phyloP scores from a whole-genome alignment of 139 green algal genomes.

The Spirogloea muscicola region DNA sequence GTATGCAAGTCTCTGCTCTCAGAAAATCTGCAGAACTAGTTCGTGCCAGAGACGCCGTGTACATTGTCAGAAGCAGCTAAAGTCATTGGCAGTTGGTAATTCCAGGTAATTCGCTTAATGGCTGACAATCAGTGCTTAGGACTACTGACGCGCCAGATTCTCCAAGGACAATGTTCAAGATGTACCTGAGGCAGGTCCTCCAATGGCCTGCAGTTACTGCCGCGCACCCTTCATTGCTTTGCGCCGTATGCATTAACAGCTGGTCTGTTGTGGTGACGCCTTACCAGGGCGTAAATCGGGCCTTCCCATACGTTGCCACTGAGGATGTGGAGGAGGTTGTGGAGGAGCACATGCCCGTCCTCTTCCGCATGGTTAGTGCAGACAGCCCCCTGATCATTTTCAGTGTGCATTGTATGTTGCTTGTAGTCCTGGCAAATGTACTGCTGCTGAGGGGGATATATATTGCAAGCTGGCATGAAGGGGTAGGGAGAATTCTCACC shows the following conservation, averaged over 20 bases:
- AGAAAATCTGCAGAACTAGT: no score
- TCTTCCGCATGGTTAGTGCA: conserved; percentile 70
- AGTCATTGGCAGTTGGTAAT: no score
- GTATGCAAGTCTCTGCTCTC: no score
- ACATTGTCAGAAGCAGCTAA: no score
- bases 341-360: conserved; percentile 60
- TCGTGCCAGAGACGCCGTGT: no score
- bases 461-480: not conserved
- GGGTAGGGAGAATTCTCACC: not conserved
- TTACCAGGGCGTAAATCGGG: conserved; percentile 73
- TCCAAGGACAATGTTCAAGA: not conserved
- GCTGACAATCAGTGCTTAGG: no score
- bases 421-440: no score
- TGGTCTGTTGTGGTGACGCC: not conserved
- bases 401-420: not conserved
- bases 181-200: not conserved
- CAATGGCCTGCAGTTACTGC: not conserved
- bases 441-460: not conserved
- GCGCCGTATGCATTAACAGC: not conserved
- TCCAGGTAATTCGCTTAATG: no score
- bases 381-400: not conserved
- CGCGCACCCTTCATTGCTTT: not conserved
- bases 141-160: not conserved
- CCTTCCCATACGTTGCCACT: conserved; percentile 81
- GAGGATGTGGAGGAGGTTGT: conserved; percentile 65